A percentile compares a stretch with the other conserved stretches of the same genome.
Conservation (phyloP, 2,329 filamentous ascomycete genomes). For the Eurotiales sp. region DNA sequence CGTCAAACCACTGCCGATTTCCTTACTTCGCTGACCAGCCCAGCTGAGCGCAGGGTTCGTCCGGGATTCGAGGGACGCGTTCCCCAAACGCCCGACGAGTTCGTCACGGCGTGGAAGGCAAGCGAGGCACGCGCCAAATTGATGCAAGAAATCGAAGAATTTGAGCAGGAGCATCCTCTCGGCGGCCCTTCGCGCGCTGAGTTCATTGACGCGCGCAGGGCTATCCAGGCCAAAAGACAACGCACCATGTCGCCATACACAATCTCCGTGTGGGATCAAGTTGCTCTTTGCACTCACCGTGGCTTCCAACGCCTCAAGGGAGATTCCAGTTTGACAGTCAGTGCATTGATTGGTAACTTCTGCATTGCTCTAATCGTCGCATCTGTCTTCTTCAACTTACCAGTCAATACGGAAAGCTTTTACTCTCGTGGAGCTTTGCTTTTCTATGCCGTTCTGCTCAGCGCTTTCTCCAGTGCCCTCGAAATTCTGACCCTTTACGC, state of each 20-base stretch:
- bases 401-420: conserved; percentile 65
- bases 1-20: conserved; percentile 71
- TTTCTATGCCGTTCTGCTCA: conserved; percentile 85
- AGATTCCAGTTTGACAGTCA: conserved; percentile 71
- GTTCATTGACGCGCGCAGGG: conserved; percentile 40
- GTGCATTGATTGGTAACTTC: conserved; percentile 64
- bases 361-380: conserved; percentile 73
- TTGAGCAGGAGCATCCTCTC: conserved; percentile 40
- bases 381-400: conserved; percentile 76
- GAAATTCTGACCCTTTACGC: conserved; percentile 84
- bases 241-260: conserved; percentile 76
- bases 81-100: conserved; percentile 67
- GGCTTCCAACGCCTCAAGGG: conserved; percentile 73
- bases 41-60: conserved; percentile 55
- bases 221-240: conserved; percentile 42
- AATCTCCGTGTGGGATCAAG: conserved; percentile 70
- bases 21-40: conserved; percentile 66
- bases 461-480: conserved; percentile 74
- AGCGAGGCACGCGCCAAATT: conserved; percentile 46
- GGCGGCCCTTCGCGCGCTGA: conserved; percentile 38
- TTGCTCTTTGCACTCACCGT: conserved; percentile 74
- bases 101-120: conserved; percentile 55
- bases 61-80: conserved; percentile 60
- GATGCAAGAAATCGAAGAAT: conserved; percentile 42
- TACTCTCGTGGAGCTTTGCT: conserved; percentile 74